Conservation (phyloP, 208 protist genomes). For the Vickermania ingenoplastis region DNA sequence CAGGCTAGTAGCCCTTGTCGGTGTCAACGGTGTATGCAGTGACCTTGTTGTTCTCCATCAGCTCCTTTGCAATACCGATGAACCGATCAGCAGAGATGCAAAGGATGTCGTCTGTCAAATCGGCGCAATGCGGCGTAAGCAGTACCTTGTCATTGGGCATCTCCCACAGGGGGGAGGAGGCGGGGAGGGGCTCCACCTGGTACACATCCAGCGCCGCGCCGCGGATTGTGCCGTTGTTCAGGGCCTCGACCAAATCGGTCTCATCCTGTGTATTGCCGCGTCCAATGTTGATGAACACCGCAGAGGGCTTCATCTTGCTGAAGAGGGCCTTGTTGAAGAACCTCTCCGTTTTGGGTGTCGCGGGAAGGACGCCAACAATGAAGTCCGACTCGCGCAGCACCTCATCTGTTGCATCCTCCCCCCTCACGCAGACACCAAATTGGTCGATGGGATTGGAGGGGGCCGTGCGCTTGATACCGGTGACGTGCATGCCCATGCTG, state of each 20-base stretch:
- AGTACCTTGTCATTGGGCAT: slow-evolving; percentile 61
- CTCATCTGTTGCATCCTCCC: slow-evolving; percentile 32
- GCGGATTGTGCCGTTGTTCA: slow-evolving; percentile 45
- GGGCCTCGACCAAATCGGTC: slow-evolving; percentile 44
- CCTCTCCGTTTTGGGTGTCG: slow-evolving; percentile 40
- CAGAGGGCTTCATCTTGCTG: slow-evolving; percentile 62
- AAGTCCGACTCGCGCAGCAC: slow-evolving; percentile 70
- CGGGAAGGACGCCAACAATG: slow-evolving; percentile 74
- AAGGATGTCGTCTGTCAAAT: slow-evolving; percentile 24
- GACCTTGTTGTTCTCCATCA: slow-evolving; percentile 5
- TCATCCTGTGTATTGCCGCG: slow-evolving; percentile 63
- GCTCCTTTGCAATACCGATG: slow-evolving; percentile 15
- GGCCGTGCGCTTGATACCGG: slow-evolving; percentile 45
- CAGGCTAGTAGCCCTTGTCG: slow-evolving; percentile 20
- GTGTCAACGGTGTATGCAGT: slow-evolving; percentile 20
- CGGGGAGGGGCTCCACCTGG: slow-evolving; percentile 59
- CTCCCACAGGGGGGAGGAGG: slow-evolving; percentile 51
- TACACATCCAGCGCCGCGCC: slow-evolving; percentile 79
- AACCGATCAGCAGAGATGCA: slow-evolving; percentile 17
- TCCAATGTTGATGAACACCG: slow-evolving; percentile 84
- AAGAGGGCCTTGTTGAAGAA: slow-evolving; percentile 79
- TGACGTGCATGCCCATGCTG: slow-evolving; percentile 65
- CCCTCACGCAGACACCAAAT: slow-evolving; percentile 42
- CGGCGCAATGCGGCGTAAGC: slow-evolving; percentile 50
- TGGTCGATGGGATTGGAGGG: slow-evolving; percentile 20